Evolutionary conservation across 1,284 basidiomycete genomes (phyloP).

Genomic region (Flammula alnicola): DNA sequence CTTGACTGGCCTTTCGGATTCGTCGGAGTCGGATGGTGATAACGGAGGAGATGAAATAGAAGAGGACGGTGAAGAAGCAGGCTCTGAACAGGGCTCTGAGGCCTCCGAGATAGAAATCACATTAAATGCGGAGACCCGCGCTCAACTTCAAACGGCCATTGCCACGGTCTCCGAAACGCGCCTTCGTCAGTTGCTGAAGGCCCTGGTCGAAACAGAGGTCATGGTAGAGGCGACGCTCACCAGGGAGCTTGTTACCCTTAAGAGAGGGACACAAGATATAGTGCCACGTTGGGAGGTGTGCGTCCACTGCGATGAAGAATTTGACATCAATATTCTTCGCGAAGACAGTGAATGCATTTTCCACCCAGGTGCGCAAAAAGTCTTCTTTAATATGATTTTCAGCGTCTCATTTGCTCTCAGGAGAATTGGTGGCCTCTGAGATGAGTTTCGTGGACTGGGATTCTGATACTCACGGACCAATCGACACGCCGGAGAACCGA

Average conservation of each 20-base stretch:
- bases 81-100: slow-evolving; percentile 29
- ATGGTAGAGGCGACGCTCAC: slow-evolving; percentile 46
- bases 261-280: slow-evolving; percentile 38
- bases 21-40: slow-evolving; percentile 33
- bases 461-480: slow-evolving; percentile 49
- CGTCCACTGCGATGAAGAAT: slow-evolving; percentile 48
- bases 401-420: background rate
- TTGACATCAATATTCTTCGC: slow-evolving; percentile 39
- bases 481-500: slow-evolving; percentile 45
- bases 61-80: slow-evolving; percentile 25
- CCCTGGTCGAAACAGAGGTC: slow-evolving; percentile 43
- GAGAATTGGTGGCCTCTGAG: slow-evolving; percentile 43
- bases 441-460: slow-evolving; percentile 49
- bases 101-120: slow-evolving; percentile 37
- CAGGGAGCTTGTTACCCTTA: slow-evolving; percentile 45
- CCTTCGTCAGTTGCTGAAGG: slow-evolving; percentile 43
- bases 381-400: background rate
- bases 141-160: slow-evolving; percentile 46
- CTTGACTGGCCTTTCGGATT: slow-evolving; percentile 42
- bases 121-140: slow-evolving; percentile 43
- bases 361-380: slow-evolving; percentile 42
- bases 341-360: slow-evolving; percentile 44
- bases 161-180: slow-evolving; percentile 43
- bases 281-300: slow-evolving; percentile 50
- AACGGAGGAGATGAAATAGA: slow-evolving; percentile 26